A percentile compares a stretch with the other conserved stretches of the same genome.
phyloP scores from a whole-genome alignment of 305 asterid species.

The Fraxinus floribunda region DNA sequence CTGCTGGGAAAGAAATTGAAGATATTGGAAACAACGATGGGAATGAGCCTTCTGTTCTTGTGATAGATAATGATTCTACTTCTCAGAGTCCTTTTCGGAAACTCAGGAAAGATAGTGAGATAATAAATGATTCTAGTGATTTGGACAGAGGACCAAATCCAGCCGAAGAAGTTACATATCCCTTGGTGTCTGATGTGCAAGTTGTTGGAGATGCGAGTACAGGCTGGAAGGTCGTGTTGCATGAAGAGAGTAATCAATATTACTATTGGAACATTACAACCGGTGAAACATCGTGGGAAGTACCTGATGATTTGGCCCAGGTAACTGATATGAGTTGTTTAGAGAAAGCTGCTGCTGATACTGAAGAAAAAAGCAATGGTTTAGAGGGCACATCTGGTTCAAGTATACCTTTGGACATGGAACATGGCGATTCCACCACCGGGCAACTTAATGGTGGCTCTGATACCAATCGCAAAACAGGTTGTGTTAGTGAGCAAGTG shows the following conservation, averaged over 20 bases:
- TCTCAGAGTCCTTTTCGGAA: slow-evolving; percentile 35
- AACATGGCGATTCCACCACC: slow-evolving; percentile 26
- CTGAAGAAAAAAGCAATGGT: slow-evolving; percentile 31
- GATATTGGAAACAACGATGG: slow-evolving; percentile 29
- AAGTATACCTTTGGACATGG: slow-evolving; percentile 19
- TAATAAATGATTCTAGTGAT: slow-evolving; percentile 35
- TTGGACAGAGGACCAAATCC: slow-evolving; percentile 34
- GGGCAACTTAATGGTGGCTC: slow-evolving; percentile 28
- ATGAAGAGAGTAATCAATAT: slow-evolving; percentile 86
- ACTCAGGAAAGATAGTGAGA: slow-evolving; percentile 35
- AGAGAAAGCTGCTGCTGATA: slow-evolving; percentile 37
- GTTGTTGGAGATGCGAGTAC: slow-evolving; percentile 45
- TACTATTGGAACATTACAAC: slow-evolving; percentile 88
- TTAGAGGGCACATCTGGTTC: slow-evolving; percentile 8
- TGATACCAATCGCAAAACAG: slow-evolving; percentile 23
- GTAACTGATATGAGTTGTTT: slow-evolving; percentile 32
- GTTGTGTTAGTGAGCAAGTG: slow-evolving; percentile 22
- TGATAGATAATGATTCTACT: slow-evolving; percentile 33
- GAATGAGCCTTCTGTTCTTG: slow-evolving; percentile 30
- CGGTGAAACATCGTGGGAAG: slow-evolving; percentile 96
- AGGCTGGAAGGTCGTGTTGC: slow-evolving; percentile 88
- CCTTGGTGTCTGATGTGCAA: slow-evolving; percentile 40
- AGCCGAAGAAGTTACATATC: slow-evolving; percentile 33
- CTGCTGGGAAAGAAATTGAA: slow-evolving; percentile 32
- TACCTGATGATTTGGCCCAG: slow-evolving; percentile 57